A percentile compares a stretch with the other conserved stretches of the same genome.
These are phyloP conservation scores for Trichophyton schoenleinii DNA, from an alignment of 2,329 filamentous ascomycete genomes.

Conservation along the genomic window DNA sequence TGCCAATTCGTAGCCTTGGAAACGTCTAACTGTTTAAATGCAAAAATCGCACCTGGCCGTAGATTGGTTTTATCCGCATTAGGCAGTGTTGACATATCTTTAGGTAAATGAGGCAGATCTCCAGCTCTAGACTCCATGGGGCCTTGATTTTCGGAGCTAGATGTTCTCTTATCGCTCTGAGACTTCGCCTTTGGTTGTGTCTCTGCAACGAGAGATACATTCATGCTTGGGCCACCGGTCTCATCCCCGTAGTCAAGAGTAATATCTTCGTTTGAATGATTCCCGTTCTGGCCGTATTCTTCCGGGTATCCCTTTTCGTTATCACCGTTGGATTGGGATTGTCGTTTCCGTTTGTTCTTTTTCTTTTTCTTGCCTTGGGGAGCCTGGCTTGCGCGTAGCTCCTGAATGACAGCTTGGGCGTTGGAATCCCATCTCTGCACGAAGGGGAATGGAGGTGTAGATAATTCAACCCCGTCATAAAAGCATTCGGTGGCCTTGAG, in stretches of 20 bases:
- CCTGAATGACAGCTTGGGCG: slow-evolving; percentile 41
- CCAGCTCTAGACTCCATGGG: background rate
- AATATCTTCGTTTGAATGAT: slow-evolving; percentile 3
- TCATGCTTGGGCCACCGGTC: background rate
- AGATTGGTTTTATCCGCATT: slow-evolving; percentile 24
- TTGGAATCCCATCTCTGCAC: slow-evolving; percentile 77
- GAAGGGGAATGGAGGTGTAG: slow-evolving; percentile 77
- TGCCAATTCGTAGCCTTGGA: slow-evolving; percentile 37
- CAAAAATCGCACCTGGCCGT: slow-evolving; percentile 30
- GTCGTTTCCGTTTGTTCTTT: slow-evolving; percentile 42
- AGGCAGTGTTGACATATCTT: slow-evolving; percentile 54
- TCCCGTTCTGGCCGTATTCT: background rate
- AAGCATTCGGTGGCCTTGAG: slow-evolving; percentile 76
- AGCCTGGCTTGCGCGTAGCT: slow-evolving; percentile 21
- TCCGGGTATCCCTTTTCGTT: background rate
- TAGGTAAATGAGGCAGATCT: slow-evolving; percentile 37
- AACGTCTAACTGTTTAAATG: slow-evolving; percentile 37
- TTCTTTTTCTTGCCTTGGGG: slow-evolving; percentile 35
- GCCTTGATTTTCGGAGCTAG: background rate
- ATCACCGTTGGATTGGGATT: slow-evolving; percentile 36
- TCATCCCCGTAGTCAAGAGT: slow-evolving; percentile 9
- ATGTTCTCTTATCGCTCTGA: background rate
- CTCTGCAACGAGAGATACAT: background rate
- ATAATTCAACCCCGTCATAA: slow-evolving; percentile 54
- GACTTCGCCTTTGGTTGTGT: background rate